phyloP scores from a whole-genome alignment of 768 basidiomycete genomes.

The Agrocybe pediades region DNA sequence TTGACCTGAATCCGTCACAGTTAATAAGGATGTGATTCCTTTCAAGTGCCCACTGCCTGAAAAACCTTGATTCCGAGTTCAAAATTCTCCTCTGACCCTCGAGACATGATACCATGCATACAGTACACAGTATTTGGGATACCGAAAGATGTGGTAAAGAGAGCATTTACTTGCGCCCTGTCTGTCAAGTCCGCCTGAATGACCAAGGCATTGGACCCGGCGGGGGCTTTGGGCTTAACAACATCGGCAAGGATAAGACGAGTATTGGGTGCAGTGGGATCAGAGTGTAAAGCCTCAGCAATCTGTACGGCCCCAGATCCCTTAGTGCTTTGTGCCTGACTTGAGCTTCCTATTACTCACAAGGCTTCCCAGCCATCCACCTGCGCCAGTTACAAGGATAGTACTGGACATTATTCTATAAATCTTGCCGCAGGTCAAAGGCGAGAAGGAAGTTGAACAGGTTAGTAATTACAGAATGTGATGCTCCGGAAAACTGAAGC shows the following conservation, averaged over 20 bases:
- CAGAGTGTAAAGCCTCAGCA: conserved; percentile 30
- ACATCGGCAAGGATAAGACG: conserved; percentile 56
- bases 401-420: conserved; percentile 27
- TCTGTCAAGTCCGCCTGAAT: conserved; percentile 45
- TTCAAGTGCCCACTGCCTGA: too few species aligned
- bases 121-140: conserved; percentile 48
- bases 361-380: conserved; percentile 39
- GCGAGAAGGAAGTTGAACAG: not conserved
- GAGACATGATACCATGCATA: conserved; percentile 64
- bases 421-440: not conserved
- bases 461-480: not conserved
- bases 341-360: conserved; percentile 25
- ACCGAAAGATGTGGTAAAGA: conserved; percentile 41
- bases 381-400: conserved; percentile 47
- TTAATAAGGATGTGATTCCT: too few species aligned
- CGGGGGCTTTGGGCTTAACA: conserved; percentile 36
- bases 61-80: conserved; percentile 50
- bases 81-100: conserved; percentile 62
- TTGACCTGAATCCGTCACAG: conserved; percentile 41
- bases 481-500: not conserved
- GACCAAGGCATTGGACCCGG: conserved; percentile 27
- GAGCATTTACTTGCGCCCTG: conserved; percentile 29
- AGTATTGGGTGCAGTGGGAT: conserved; percentile 35
- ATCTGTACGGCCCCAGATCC: conserved; percentile 29
- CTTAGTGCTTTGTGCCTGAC: not conserved